Evolutionary conservation across 495 filamentous ascomycete species (phyloP).

Genomic region (Bathelium albidoporum): DNA sequence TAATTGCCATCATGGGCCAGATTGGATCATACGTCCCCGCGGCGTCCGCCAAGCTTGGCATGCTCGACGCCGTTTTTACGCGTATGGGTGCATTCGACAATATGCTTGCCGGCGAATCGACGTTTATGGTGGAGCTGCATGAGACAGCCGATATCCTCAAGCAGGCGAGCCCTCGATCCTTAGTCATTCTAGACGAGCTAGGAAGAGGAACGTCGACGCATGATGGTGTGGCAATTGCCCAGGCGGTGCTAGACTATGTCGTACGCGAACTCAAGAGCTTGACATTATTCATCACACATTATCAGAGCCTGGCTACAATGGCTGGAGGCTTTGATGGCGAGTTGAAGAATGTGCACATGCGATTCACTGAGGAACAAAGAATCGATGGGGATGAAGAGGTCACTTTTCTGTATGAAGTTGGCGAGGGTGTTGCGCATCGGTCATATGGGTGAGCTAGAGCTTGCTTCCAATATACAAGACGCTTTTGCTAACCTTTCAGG

Average conservation of each 20-base stretch:
- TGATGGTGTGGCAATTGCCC: slow-evolving; percentile 92
- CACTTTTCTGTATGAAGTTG: slow-evolving; percentile 48
- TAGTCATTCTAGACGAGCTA: slow-evolving; percentile 92
- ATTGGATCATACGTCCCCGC: slow-evolving; percentile 93
- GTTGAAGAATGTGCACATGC: slow-evolving; percentile 73
- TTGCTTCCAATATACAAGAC: neutral
- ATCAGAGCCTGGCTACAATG: slow-evolving; percentile 71
- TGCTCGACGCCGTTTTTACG: slow-evolving; percentile 87
- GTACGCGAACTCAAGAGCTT: slow-evolving; percentile 63
- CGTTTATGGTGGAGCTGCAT: slow-evolving; percentile 95
- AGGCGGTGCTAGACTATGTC: slow-evolving; percentile 78
- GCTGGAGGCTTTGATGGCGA: slow-evolving; percentile 53
- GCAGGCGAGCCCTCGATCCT: slow-evolving; percentile 63
- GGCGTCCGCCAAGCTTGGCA: slow-evolving; percentile 57
- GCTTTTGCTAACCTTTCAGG: neutral
- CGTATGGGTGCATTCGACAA: slow-evolving; percentile 97
- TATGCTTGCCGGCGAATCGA: slow-evolving; percentile 87
- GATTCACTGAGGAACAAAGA: slow-evolving; percentile 49
- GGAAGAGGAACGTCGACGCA: slow-evolving; percentile 84
- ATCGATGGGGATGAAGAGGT: slow-evolving; percentile 35
- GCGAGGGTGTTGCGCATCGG: slow-evolving; percentile 81
- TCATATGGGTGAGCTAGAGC: slow-evolving; percentile 54
- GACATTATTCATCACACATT: slow-evolving; percentile 94
- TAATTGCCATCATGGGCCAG: slow-evolving; percentile 89
- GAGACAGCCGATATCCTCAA: slow-evolving; percentile 89